Evolutionary conservation across 306 rosid species (phyloP).

Genomic region (Vachellia pachyceras): DNA sequence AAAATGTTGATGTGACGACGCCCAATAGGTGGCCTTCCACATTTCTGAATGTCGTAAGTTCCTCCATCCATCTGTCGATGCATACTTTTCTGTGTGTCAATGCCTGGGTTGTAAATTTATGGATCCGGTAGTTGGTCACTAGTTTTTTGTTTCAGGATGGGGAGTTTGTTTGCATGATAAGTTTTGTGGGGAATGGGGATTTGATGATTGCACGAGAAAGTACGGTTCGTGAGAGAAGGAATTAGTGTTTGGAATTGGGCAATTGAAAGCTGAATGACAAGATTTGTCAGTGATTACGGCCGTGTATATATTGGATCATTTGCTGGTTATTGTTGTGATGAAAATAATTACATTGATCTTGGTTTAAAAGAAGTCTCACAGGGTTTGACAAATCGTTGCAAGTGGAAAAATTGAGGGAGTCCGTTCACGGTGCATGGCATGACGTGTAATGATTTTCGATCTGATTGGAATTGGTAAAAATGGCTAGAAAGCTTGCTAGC

Average conservation of each 20-base stretch:
- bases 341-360: not conserved
- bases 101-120: not conserved
- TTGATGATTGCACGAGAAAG: not conserved
- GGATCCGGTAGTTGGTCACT: slow-evolving; percentile 10
- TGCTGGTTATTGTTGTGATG: not conserved
- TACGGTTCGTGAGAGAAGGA: not conserved
- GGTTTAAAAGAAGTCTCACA: not conserved
- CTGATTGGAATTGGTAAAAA: slow-evolving; percentile 2
- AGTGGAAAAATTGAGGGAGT: not conserved
- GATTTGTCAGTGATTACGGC: not conserved
- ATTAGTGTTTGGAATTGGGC: not conserved
- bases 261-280: not conserved
- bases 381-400: not conserved
- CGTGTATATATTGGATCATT: slow-evolving; percentile 24
- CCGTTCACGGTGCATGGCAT: not conserved
- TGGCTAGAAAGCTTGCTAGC: not conserved
- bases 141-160: not conserved
- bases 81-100: not conserved
- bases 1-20: slow-evolving; percentile 68
- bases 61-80: not conserved
- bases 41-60: slow-evolving; percentile 88
- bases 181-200: not conserved
- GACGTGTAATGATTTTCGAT: not conserved
- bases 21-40: slow-evolving; percentile 73
- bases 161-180: not conserved